Conservation (phyloP, 805 yeast species). For the Pachysolen tannophilus region DNA sequence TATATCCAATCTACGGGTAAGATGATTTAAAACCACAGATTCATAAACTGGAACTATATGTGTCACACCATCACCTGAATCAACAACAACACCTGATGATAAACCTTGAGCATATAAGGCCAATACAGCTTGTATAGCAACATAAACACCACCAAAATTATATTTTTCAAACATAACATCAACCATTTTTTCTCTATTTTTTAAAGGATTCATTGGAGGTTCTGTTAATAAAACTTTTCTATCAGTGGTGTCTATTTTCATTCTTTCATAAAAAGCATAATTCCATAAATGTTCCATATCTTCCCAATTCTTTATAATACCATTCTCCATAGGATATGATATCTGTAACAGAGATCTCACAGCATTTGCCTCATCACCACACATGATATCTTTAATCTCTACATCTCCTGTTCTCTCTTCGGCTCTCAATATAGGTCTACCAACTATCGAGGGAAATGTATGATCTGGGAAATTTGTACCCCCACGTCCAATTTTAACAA, state of each 20-base stretch:
- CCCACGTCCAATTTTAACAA: conserved; percentile 93
- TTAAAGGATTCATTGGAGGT: conserved; percentile 96
- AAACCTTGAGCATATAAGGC: conserved; percentile 96
- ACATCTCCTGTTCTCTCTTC: conserved; percentile 78
- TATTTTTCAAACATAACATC: conserved; percentile 90
- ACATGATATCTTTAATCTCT: conserved; percentile 93
- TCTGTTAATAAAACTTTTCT: conserved; percentile 85
- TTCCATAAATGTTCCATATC: conserved; percentile 99
- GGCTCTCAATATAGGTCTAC: conserved; percentile 94
- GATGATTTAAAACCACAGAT: conserved; percentile 90
- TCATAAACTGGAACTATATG: conserved; percentile 98
- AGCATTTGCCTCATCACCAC: conserved; percentile 91
- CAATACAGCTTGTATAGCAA: conserved; percentile 95
- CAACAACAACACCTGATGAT: conserved; percentile 95
- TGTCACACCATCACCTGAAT: conserved; percentile 98
- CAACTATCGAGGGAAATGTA: conserved; percentile 96
- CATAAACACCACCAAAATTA: conserved; percentile 86
- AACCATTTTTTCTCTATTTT: conserved; percentile 86
- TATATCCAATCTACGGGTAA: conserved; percentile 86
- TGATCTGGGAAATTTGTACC: conserved; percentile 96
- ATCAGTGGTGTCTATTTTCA: conserved; percentile 69
- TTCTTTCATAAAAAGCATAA: conserved; percentile 87
- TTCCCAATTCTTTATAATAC: conserved; percentile 95
- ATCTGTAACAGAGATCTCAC: conserved; percentile 86
- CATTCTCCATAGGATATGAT: conserved; percentile 98